Evolutionary conservation across 441 rosid species (phyloP), one percentile per base, ranked within the genome.

Genomic region (Pelargonium cotyledonis): DNA sequence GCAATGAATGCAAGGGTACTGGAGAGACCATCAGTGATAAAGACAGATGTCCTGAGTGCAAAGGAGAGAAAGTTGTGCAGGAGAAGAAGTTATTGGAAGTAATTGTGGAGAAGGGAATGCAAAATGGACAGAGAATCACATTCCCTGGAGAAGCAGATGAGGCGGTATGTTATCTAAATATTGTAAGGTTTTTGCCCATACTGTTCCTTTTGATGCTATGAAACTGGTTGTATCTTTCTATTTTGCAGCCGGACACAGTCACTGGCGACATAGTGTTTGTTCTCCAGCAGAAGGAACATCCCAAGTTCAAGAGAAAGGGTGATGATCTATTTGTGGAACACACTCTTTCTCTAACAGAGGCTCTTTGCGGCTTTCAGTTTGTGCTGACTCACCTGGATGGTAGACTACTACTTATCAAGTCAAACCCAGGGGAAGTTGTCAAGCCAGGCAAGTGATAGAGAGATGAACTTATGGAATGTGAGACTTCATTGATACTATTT

Each of bases 91-190:
- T 94, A 5, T 76, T 94, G 79, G 97, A 94, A 80, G 98, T 91
- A 16, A 38, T 74, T 65, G 98, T 94, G 47, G 99, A 94, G 79
- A 94, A 94, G 86, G 99, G 99, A 66, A 94, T 94, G 99, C 97
- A 86, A 74, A 86, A 94, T 66, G 85, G 87, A 14, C 97, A 94
- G 85, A 94, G 73, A 78, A 85, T 94, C 64, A 91, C 95, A 29
- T 91, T 94, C 82, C 88, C 91, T 1, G 97, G 99, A 64, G 97
- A 94, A 85, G 97, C 97, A 15, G 96, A 94, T 72, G 95, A 94
- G 83, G 96, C 96, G 60, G 98, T 93, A 74, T 75, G 81, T 67
- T 9, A 75, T 88, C 66, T 91, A 85, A 86, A 73, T 96, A 88
- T 26, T 91, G 96, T 53, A 86, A 84, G 73, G 97, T 92, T 0